These are phyloP conservation scores for Pseudogymnoascus sp. DNA, from an alignment of 2,329 filamentous ascomycete species.

Conservation along the genomic window DNA sequence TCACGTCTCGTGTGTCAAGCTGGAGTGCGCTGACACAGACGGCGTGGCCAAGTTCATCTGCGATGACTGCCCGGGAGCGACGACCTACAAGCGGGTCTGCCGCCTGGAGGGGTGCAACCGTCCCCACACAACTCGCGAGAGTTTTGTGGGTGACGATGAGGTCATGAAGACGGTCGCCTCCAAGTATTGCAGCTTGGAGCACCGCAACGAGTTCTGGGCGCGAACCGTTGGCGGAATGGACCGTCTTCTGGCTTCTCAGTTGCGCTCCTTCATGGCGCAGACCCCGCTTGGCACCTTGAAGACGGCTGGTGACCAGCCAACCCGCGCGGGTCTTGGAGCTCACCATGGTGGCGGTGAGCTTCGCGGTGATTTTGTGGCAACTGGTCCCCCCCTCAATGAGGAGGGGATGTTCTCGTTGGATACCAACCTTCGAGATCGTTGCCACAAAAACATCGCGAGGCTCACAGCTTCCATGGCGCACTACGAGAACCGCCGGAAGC, in stretches of 20 bases:
- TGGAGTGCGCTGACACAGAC: constrained; percentile 22
- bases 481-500: neutral
- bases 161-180: constrained; percentile 18
- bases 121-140: neutral
- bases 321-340: neutral
- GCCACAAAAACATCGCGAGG: neutral
- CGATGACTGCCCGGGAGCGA: constrained; percentile 23
- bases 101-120: constrained; percentile 16
- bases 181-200: constrained; percentile 29
- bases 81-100: constrained; percentile 29
- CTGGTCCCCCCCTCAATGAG: neutral
- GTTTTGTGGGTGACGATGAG: constrained; percentile 18
- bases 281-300: neutral
- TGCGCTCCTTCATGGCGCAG: neutral
- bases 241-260: neutral
- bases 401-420: neutral
- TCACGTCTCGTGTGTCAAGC: constrained; percentile 27
- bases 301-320: neutral
- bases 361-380: neutral
- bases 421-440: neutral
- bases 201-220: constrained; percentile 20
- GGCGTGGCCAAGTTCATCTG: constrained; percentile 25
- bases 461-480: neutral
- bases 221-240: neutral
- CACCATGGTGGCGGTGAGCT: neutral